Evolutionary conservation across 495 filamentous ascomycete species (phyloP), one percentile per base, ranked within the genome.

Genomic region (Xylaria cubensis): DNA sequence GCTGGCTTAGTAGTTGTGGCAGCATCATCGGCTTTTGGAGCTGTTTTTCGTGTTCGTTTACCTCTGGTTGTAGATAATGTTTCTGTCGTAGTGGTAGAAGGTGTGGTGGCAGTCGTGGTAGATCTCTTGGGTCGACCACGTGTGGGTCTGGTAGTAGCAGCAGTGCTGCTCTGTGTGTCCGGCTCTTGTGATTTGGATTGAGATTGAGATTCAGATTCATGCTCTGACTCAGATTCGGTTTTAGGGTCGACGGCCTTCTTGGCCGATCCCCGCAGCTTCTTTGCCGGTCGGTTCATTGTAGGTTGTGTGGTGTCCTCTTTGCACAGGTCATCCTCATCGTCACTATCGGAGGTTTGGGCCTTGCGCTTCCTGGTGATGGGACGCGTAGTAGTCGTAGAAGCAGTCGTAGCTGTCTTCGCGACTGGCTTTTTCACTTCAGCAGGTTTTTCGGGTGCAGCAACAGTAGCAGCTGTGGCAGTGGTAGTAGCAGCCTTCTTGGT

Each of bases 341-440:
- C 81, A 15, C 81, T 76, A 53, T 88, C 85, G 64, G 85, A 83
- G 36, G 81, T 63, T 71, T 82, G 81, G 21, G 80, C 81, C 78
- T 87, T 88, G 58, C 86, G 78, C 75, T 88, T 88, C 21, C 68
- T 77, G 12, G 34, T 53, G 12, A 74, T 71, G 17, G 70, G 36
- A 55, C 73, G 73, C 67, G 75, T 66, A 17, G 41, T 29, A 4
- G n/a, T 69, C 4, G 55, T 61, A n/a, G 53, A 41, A 21, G 53
- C 6, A 53, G 34, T 59, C 3, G 53, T 55, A 41, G 48, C 34
- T 44, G 48, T 15, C 24, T 53, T 51, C 10, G 46, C 4, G 1
- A 24, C 24, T 5, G 67, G n/a, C 44, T 61, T 69, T 5, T 69
- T 73, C 12, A 32, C 39, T n/a, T 48, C 32, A 13, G 64, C 24